A percentile compares a stretch with the other conserved stretches of the same genome.
phyloP scores from a whole-genome alignment of 768 basidiomycete genomes.

The Naganishia kalamii region DNA sequence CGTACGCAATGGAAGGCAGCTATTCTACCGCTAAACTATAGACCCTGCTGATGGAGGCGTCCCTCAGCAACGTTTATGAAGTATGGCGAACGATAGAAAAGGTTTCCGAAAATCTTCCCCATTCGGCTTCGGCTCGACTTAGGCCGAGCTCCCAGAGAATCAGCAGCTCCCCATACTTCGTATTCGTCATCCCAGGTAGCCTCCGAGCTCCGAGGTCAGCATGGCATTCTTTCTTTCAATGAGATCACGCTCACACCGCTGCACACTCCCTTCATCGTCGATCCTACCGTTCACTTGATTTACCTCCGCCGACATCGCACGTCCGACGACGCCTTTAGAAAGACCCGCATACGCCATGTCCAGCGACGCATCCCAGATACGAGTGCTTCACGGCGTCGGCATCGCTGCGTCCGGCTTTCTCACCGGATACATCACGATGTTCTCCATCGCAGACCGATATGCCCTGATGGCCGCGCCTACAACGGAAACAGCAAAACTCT shows the following conservation, averaged over 20 bases:
- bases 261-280: too few species aligned
- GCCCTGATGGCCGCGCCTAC: neutral
- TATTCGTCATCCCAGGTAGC: too few species aligned
- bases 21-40: slow-evolving; percentile 6
- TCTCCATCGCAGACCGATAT: neutral
- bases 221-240: too few species aligned
- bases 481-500: slow-evolving; percentile 6
- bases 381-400: neutral
- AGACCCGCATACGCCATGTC: neutral
- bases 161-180: too few species aligned
- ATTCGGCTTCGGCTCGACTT: too few species aligned
- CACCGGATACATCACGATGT: slow-evolving; percentile 10
- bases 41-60: neutral
- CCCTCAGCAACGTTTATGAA: neutral
- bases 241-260: too few species aligned
- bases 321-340: too few species aligned
- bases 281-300: too few species aligned
- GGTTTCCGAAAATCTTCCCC: neutral
- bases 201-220: too few species aligned
- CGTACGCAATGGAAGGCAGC: neutral
- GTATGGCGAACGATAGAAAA: neutral
- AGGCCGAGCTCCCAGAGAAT: too few species aligned
- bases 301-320: too few species aligned
- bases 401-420: slow-evolving; percentile 1
- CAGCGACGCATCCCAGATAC: neutral